phyloP scores from a whole-genome alignment of 352 stramenopile genomes.

The Peronospora destructor region DNA sequence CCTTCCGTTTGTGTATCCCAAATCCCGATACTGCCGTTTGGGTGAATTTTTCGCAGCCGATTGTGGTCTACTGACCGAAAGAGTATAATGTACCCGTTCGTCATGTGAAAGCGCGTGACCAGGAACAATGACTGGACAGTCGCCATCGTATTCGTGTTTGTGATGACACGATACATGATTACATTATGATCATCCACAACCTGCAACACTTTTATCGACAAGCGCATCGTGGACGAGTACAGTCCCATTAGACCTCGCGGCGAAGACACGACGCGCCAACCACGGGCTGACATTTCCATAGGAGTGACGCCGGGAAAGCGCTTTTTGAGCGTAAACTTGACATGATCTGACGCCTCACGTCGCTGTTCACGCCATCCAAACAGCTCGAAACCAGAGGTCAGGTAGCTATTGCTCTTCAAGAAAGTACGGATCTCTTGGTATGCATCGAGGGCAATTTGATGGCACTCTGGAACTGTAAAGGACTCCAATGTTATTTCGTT shows the following conservation, averaged over 20 bases:
- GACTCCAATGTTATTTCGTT: slow-evolving; percentile 15
- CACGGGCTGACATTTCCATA: slow-evolving; percentile 25
- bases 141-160: slow-evolving; percentile 11
- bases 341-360: slow-evolving; percentile 26
- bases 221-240: slow-evolving; percentile 42
- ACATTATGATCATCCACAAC: slow-evolving; percentile 58
- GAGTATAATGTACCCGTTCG: slow-evolving; percentile 35
- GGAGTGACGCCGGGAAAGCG: slow-evolving; percentile 29
- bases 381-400: slow-evolving; percentile 38
- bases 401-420: slow-evolving; percentile 33
- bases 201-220: slow-evolving; percentile 39
- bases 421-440: slow-evolving; percentile 43
- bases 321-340: slow-evolving; percentile 58
- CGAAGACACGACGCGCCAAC: slow-evolving; percentile 36
- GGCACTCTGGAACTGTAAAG: slow-evolving; percentile 38
- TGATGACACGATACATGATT: slow-evolving; percentile 46
- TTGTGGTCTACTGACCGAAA: slow-evolving; percentile 38
- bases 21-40: slow-evolving; percentile 3
- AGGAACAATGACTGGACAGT: slow-evolving; percentile 46
- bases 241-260: slow-evolving; percentile 25
- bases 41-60: slow-evolving; percentile 7
- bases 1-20: slow-evolving; percentile 3
- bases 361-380: slow-evolving; percentile 54
- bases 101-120: slow-evolving; percentile 33
- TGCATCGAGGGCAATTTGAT: slow-evolving; percentile 27